phyloP scores from a whole-genome alignment of 108 stramenopile genomes.

The Pseudonitzschia pungens region DNA sequence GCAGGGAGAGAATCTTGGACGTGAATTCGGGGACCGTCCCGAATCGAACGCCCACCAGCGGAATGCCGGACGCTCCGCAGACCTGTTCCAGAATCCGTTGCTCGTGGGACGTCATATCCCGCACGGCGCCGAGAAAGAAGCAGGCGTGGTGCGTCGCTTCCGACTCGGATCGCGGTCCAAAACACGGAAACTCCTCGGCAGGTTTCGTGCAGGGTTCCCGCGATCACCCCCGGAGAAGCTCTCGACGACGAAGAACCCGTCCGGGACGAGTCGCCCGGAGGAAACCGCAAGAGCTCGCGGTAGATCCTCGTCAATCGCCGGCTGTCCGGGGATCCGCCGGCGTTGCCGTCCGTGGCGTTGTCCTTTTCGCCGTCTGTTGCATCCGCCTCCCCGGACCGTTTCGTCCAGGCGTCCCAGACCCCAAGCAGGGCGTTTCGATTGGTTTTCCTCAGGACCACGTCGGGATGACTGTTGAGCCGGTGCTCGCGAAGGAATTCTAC shows the following conservation, averaged over 20 bases:
- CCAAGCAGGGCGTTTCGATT: slow-evolving; percentile 48
- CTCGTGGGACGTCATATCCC: slow-evolving; percentile 66
- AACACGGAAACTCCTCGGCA: slow-evolving; percentile 74
- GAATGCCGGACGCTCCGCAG: slow-evolving; percentile 40
- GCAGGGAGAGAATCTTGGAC: slow-evolving; percentile 68
- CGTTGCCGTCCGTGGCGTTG: slow-evolving; percentile 8
- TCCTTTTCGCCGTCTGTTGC: not conserved
- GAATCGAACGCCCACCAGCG: slow-evolving; percentile 57
- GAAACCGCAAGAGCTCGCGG: slow-evolving; percentile 11
- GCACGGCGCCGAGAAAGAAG: slow-evolving; percentile 73
- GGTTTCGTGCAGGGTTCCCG: slow-evolving; percentile 69
- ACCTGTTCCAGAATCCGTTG: slow-evolving; percentile 43
- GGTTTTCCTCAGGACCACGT: slow-evolving; percentile 62
- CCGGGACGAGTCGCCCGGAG: not conserved
- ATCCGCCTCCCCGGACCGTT: slow-evolving; percentile 2
- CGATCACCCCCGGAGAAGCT: slow-evolving; percentile 24
- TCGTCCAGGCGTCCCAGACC: slow-evolving; percentile 50
- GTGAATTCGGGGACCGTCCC: slow-evolving; percentile 77
- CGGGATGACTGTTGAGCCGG: slow-evolving; percentile 49
- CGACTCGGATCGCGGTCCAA: slow-evolving; percentile 15
- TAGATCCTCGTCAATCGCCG: not conserved
- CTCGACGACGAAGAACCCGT: not conserved
- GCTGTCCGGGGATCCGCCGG: too few species aligned
- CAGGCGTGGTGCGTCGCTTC: slow-evolving; percentile 25
- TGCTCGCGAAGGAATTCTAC: slow-evolving; percentile 65